Evolutionary conservation across 441 rosid genomes (phyloP), one percentile per base, ranked within the genome.

Genomic region (Rhodomyrtus psidioides): DNA sequence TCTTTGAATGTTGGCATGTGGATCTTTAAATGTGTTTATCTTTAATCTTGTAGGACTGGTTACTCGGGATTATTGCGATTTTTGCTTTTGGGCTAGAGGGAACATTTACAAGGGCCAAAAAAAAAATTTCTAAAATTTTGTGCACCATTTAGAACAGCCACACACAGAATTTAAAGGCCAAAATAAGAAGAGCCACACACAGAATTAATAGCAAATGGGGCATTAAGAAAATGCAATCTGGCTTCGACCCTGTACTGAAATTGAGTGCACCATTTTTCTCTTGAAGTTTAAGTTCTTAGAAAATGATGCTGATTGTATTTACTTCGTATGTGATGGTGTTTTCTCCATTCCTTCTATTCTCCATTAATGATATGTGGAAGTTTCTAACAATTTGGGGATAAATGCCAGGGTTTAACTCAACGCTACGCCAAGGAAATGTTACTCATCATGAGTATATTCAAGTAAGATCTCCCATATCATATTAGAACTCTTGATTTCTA

Each of bases 401-500:
- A 53, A 88, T 81, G 82, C 84, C 93, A 98, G 99, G 99, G 83
- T 98, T 98, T 88, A 98, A 96, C 92, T 94, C 99, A 81, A 98
- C 98, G 83, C 91, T 98, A 87, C 98, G 99, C 81, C 99, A 96
- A 89, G 99, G 99, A 86, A 98, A 98, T 93, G 82, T 98, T 87
- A 98, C 99, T 85, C 99, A 98, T 91, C 99, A 98, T 85, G 99
- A 98, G 91, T 98, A 98, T 91, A 95, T 98, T 89, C 99, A 98
- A 94, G 99, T 96, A 85, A 57, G 86, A 55, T 55, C 84, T 82
- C 58, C 21, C 60, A 49, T 39, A 74, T 54, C 85, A 59, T 83
- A 17, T 19, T 86, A 59, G 82, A 60, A 55, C 28, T 27, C 57
- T 60, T 55, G 26, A 44, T 46, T 60, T 65, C 26, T 70, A 83